Conservation (phyloP, 768 basidiomycete genomes). For the Panus rudis region DNA sequence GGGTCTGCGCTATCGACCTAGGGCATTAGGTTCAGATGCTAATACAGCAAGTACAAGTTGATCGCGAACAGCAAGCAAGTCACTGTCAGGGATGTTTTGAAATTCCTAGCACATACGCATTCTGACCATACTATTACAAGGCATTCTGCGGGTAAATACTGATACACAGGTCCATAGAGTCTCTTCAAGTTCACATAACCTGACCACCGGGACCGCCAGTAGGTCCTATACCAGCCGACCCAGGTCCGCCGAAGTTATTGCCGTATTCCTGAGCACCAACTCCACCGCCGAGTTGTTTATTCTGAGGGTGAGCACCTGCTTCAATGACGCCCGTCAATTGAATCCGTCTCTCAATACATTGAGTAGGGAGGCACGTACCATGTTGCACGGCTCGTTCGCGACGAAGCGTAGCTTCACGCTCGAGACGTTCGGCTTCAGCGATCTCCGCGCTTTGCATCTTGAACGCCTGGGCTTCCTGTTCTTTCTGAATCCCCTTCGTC, state of each 20-base stretch:
- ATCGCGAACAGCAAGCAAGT: no score
- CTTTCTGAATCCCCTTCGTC: conserved; percentile 44
- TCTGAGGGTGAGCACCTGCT: conserved; percentile 27
- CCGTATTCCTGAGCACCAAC: conserved; percentile 5
- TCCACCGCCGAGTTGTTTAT: conserved; percentile 23
- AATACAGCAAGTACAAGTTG: no score
- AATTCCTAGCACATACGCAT: no score
- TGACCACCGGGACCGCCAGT: neutral
- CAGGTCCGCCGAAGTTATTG: conserved; percentile 7
- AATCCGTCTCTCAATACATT: neutral
- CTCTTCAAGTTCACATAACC: no score
- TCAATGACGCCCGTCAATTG: neutral
- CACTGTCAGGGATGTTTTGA: no score
- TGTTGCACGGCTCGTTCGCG: conserved; percentile 48
- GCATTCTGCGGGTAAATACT: no score
- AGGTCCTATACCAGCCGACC: conserved; percentile 2
- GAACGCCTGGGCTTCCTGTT: conserved; percentile 41
- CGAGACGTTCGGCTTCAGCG: conserved; percentile 46
- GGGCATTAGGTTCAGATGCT: no score
- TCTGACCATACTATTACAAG: no score
- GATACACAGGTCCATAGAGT: no score
- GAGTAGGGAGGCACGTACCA: conserved; percentile 25
- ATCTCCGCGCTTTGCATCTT: conserved; percentile 43
- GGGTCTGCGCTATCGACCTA: no score
- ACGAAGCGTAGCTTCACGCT: conserved; percentile 40